Percentiles rank a stretch among this genome's conserved stretches.
phyloP scores from a whole-genome alignment of 23 red algal genomes.

The Chondrus crispus region DNA sequence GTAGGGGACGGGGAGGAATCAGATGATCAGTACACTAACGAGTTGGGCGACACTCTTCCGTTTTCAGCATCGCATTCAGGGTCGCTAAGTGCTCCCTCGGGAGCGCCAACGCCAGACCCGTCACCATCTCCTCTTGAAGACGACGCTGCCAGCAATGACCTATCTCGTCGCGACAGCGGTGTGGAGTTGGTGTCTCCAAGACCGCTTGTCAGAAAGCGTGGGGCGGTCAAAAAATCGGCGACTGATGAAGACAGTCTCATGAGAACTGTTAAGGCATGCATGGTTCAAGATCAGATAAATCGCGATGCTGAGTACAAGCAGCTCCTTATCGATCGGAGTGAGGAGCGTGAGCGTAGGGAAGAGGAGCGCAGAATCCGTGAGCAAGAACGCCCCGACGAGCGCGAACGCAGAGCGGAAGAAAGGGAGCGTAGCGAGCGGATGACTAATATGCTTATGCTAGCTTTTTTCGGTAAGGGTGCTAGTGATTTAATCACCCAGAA shows the following conservation, averaged over 20 bases:
- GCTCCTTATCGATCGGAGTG: not conserved
- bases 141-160: too few species aligned
- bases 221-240: not conserved
- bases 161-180: too few species aligned
- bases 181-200: too few species aligned
- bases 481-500: too few species aligned
- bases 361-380: not conserved
- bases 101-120: too few species aligned
- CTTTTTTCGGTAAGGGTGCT: not conserved
- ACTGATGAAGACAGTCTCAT: not conserved
- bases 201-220: not conserved
- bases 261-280: not conserved
- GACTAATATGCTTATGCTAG: not conserved
- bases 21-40: not conserved
- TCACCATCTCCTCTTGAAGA: too few species aligned
- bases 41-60: too few species aligned
- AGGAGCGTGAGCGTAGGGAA: not conserved
- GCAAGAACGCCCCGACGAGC: not conserved
- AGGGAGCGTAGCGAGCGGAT: not conserved
- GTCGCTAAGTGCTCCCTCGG: too few species aligned
- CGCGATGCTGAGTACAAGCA: not conserved
- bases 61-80: too few species aligned
- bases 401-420: not conserved
- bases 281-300: not conserved
- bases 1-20: not conserved